phyloP scores from a whole-genome alignment of 805 yeast species.

The Ogataea thermomethanolica region DNA sequence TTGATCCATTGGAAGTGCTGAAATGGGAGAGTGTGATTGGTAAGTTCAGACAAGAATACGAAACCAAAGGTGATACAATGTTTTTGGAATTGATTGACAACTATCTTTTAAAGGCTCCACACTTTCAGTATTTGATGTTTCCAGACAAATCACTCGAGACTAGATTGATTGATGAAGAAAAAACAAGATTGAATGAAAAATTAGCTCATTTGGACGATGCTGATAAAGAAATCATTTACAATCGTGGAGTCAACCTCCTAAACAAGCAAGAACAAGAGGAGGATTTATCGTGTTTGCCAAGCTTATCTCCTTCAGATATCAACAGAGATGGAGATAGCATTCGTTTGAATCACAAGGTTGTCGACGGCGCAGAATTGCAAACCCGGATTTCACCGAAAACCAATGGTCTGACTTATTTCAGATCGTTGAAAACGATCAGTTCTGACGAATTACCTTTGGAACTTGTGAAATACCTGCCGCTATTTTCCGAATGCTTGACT shows the following conservation, averaged over 20 bases:
- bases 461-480: conserved; percentile 65
- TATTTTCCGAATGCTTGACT: conserved; percentile 76
- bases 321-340: conserved; percentile 48
- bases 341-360: conserved; percentile 30
- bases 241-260: conserved; percentile 57
- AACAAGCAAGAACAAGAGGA: conserved; percentile 65
- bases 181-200: conserved; percentile 42
- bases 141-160: conserved; percentile 61
- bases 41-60: conserved; percentile 61
- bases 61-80: conserved; percentile 46
- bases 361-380: conserved; percentile 22
- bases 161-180: conserved; percentile 53
- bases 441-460: conserved; percentile 50
- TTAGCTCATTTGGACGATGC: conserved; percentile 43
- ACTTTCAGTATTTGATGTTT: conserved; percentile 70
- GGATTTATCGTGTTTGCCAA: conserved; percentile 77
- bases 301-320: conserved; percentile 72
- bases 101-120: conserved; percentile 50
- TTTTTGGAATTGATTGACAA: conserved; percentile 58
- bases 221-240: conserved; percentile 55
- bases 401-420: conserved; percentile 76
- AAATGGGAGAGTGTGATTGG: conserved; percentile 59
- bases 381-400: conserved; percentile 41
- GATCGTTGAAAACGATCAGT: conserved; percentile 60
- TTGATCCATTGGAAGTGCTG: conserved; percentile 69